A percentile compares a stretch with the other conserved stretches of the same genome.
These are phyloP conservation scores for Backusella mclennaniae DNA, from an alignment of 192 early-diverging fungal genomes.

Conservation along the genomic window DNA sequence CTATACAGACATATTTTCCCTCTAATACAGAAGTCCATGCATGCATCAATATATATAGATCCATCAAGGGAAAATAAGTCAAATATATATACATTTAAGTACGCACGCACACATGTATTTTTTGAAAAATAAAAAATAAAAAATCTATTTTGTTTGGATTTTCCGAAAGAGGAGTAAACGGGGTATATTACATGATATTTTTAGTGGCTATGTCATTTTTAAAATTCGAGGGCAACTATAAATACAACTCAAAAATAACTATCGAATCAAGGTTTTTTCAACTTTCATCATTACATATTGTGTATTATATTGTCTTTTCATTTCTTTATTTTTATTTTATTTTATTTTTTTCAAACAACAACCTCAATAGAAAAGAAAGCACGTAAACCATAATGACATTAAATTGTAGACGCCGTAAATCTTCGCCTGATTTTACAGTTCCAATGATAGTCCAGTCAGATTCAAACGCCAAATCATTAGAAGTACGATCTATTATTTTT, in stretches of 20 bases:
- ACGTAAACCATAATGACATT: neutral
- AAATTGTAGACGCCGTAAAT: constrained; percentile 1
- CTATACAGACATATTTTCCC: neutral
- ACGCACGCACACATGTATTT: neutral
- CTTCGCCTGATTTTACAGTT: neutral
- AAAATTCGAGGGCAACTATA: constrained; percentile 4
- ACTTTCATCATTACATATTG: neutral
- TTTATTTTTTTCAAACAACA: neutral
- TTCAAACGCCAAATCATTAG: neutral
- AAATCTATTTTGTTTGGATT: neutral
- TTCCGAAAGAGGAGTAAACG: neutral
- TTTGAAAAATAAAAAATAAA: neutral
- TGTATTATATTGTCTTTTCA: neutral
- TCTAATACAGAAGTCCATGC: neutral
- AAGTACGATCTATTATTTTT: neutral
- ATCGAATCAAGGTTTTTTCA: neutral
- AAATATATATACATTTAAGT: neutral
- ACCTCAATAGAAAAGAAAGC: neutral
- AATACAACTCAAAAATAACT: neutral
- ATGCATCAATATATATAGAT: constrained; percentile 1
- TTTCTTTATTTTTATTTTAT: neutral
- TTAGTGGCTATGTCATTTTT: neutral
- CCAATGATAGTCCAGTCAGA: neutral
- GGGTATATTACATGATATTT: neutral
- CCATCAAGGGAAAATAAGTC: neutral